Conservation (phyloP, 257 asterid genomes). For the Echites panduratus region DNA sequence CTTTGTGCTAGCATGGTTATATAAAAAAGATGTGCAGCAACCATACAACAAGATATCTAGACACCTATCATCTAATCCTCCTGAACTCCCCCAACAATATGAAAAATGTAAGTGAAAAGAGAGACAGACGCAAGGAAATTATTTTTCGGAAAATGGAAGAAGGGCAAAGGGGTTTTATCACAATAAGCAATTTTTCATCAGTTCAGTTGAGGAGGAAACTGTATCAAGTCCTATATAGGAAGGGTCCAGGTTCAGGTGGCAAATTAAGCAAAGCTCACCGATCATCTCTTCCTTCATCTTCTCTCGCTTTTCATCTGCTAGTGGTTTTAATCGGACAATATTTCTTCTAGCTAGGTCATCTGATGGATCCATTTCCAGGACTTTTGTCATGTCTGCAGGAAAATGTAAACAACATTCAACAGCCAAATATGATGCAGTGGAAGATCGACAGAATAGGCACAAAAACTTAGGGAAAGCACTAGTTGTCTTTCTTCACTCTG, state of each 20-base stretch:
- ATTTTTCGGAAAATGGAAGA: background rate
- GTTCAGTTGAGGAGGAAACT: background rate
- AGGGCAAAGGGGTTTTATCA: background rate
- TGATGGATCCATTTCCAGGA: conserved; percentile 77
- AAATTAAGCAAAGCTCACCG: conserved; percentile 40
- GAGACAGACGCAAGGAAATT: background rate
- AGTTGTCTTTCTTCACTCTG: background rate
- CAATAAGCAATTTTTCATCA: background rate
- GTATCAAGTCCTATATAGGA: background rate
- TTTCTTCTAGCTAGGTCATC: conserved; percentile 75
- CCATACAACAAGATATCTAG: too few species aligned
- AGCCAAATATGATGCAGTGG: background rate
- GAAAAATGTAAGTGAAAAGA: background rate
- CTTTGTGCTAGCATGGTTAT: too few species aligned
- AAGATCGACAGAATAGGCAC: background rate
- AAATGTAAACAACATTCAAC: conserved; percentile 7
- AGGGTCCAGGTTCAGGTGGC: background rate
- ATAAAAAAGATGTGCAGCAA: too few species aligned
- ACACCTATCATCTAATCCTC: too few species aligned
- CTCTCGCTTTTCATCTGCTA: conserved; percentile 94
- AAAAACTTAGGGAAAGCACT: background rate
- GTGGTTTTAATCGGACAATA: conserved; percentile 69
- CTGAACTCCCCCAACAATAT: too few species aligned
- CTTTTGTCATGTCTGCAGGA: conserved; percentile 64
- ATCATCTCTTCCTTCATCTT: conserved; percentile 99